Evolutionary conservation across 2,329 filamentous ascomycete species (phyloP), one percentile per base, ranked within the genome.

Genomic region (Fusarium albidum): DNA sequence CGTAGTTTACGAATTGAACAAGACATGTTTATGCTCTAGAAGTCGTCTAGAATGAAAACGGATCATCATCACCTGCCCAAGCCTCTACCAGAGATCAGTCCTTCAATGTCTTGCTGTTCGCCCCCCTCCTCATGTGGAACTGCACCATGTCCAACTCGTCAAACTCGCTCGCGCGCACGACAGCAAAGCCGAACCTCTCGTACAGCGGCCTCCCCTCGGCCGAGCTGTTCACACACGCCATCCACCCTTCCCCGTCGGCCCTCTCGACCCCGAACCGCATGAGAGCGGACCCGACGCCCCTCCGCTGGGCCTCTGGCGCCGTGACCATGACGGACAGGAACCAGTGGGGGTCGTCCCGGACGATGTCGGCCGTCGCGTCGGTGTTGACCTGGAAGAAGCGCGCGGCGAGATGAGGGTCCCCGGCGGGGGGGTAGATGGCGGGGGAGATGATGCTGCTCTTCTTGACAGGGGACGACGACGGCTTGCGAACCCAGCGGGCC

Each of bases 341-440:
- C 68, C 75, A 74, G 39, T 65, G 59, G 6, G 49, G 56, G 1
- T 59, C 61, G 4, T 54, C 62, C 8, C 55, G 64, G 52, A 75
- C 66, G 32, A 71, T 38, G 10, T 63, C 49, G 7, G 29, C 34
- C 14, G 58, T 55, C 3, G 57, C 66, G 28, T 67, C 61, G 32
- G 49, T 51, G 17, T 70, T 71, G 6, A 56, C 57, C 46, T 69
- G 68, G 44, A 81, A 80, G 68, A 81, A 81, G 7, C 64, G 41
- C 9, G 69, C 65, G 1, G 74, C 77, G 10, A 77, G 61, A 25
- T 61, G 61, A 38, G 64, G 71, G 18, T 71, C 62, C 11, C 67
- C 65, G 5, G 49, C 42, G 9, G 60, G 45, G 7, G 68, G 65
- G 38, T 64, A 71, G 12, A 67, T 34, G 34, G 55, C 54, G 3